A percentile compares a stretch with the other conserved stretches of the same genome.
These are phyloP conservation scores for Davidsoniella eucalypti DNA, from an alignment of 2,329 filamentous ascomycete species.

Conservation along the genomic window DNA sequence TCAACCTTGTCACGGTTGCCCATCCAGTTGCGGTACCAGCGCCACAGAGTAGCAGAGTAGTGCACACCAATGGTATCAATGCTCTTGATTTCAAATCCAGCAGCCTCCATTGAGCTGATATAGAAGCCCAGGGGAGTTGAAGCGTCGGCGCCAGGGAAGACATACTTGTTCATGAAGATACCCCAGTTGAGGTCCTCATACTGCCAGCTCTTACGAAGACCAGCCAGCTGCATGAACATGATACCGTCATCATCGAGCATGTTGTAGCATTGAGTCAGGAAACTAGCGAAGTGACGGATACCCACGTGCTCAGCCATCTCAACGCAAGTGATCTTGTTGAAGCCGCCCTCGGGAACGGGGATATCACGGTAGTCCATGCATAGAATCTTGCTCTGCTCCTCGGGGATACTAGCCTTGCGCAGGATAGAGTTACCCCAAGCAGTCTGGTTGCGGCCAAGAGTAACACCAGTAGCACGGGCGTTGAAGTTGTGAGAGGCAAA, in stretches of 20 bases:
- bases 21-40: constrained; percentile 98
- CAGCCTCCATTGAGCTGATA: constrained; percentile 66
- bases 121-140: constrained; percentile 85
- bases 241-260: constrained; percentile 95
- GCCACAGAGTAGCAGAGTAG: constrained; percentile 92
- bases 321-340: constrained; percentile 83
- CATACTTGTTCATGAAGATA: constrained; percentile 98
- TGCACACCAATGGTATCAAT: constrained; percentile 91
- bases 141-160: constrained; percentile 94
- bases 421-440: constrained; percentile 90
- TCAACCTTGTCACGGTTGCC: constrained; percentile 82
- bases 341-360: constrained; percentile 34
- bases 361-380: constrained; percentile 98
- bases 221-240: constrained; percentile 92
- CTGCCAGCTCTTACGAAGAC: constrained; percentile 88
- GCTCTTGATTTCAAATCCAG: constrained; percentile 67
- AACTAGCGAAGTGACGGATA: constrained; percentile 68
- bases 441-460: constrained; percentile 89
- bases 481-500: constrained; percentile 89
- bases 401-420: constrained; percentile 62
- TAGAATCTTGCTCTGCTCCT: constrained; percentile 79
- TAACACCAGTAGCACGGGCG: constrained; percentile 72
- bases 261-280: constrained; percentile 74
- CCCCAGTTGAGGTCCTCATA: constrained; percentile 98
- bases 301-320: constrained; percentile 99